Base-by-base conservation (phyloP, 2,329 filamentous ascomycete species). In the Hypomyces rosellus region DNA sequence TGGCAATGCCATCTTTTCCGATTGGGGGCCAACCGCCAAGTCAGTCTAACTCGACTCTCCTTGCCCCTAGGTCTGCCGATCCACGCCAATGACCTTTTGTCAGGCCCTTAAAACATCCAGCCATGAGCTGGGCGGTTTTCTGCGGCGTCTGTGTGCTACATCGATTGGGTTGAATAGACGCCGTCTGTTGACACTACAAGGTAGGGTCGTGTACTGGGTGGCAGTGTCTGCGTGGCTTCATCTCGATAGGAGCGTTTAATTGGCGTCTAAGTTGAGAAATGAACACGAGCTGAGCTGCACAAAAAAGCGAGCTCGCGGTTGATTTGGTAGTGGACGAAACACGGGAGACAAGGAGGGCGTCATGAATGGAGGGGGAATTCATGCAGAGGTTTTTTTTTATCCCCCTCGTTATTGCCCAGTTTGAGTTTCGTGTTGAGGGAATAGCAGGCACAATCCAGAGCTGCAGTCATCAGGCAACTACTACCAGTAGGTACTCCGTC, bases 111-210 rank as follows among this genome's bases (percentile, higher is more conserved):
- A 30, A 30, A 30, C 8, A 11, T 30, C 12, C 12, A 16, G 15
- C 36, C 36, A 38, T n/a, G 36, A n/a, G 36, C 11, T 16, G 36
- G 36, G 36, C 36, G 36, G 39, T 30, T 33, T 33, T 34, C 20
- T 44, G 18, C 20, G 25, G 42, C 42, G 42, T 30, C 25, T 44
- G 42, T 34, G 42, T 30, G 20, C 15, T 30, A n/a, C 45, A 37
- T 57, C 55, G 57, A 65, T 62, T 65, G 62, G 63, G 43, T 55
- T 52, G 55, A 63, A 64, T 65, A 65, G 58, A 59, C 63, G 63
- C 63, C 61, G 50, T 53, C 52, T 45, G 20, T 34, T 18, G 18
- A 41, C 40, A 40, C 49, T 53, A 49, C 55, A 49, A 41, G 49
- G 49, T 44, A 46, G 49, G 43, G 16, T 18, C 3, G 22, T 42